Evolutionary conservation across 805 yeast genomes (phyloP), one percentile per base, ranked within the genome.

Genomic region (Monosporozyma aerobia): DNA sequence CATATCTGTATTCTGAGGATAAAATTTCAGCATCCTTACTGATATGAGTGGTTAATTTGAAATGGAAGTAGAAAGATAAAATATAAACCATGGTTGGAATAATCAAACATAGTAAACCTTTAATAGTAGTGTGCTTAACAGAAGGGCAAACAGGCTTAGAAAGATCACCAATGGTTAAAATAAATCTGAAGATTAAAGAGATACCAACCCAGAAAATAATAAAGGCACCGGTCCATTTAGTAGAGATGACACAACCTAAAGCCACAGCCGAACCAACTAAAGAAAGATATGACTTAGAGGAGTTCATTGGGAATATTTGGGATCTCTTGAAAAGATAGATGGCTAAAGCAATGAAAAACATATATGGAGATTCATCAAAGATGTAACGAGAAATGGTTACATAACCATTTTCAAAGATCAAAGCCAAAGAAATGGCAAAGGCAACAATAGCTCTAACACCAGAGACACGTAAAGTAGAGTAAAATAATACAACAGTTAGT

Each of bases 161-260:
- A 62, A 87, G 73, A 70, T 87, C 94, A 64, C 94, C 92, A 62
- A 85, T 66, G 53, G 81, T 65, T 56, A 85, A 76, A 87, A 88
- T 83, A 57, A 86, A 63, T 60, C 83, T 86, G 64, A 76, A 73
- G 10, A 77, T 67, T 59, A 84, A 82, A 54, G 77, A 65, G 3
- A 75, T 51, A 53, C 92, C 94, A 56, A 81, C 77, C 92, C 92
- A 87, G 8, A 82, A 84, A 54, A 87, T 64, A 22, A 92, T 85
- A 70, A 84, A 85, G 39, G 84, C 69, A 57, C 92, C 94, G 48
- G 83, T 90, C 94, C 94, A 87, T 68, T 85, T 87, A 35, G 90
- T 80, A 27, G 85, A 77, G 23, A 82, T 69, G 3, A 92, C 85
- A 53, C 85, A 73, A 53, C 95, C 95, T 54, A 85, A 70, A 23